Conservation (phyloP, 2,329 filamentous ascomycete genomes). For the Cadophora malorum region DNA sequence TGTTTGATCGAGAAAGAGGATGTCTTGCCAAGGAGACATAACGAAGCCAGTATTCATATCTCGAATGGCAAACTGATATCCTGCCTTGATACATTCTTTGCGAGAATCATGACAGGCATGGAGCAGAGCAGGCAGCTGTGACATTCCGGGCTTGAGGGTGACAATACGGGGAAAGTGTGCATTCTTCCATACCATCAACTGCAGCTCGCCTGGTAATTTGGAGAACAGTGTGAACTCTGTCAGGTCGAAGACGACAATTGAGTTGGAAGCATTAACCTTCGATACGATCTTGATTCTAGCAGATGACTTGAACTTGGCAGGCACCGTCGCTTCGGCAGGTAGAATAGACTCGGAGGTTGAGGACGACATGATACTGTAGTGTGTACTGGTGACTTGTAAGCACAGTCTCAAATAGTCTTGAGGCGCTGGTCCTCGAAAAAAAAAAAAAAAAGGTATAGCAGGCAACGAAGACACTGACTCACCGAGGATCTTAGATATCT, state of each 20-base stretch:
- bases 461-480: background rate
- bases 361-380: background rate
- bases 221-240: slow-evolving; percentile 16
- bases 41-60: slow-evolving; percentile 9
- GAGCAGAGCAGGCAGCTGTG: slow-evolving; percentile 8
- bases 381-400: background rate
- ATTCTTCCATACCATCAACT: slow-evolving; percentile 9
- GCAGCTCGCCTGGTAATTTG: slow-evolving; percentile 18
- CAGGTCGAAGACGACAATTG: background rate
- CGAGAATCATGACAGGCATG: slow-evolving; percentile 17
- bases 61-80: slow-evolving; percentile 6
- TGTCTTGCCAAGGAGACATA: slow-evolving; percentile 13
- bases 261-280: background rate
- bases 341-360: background rate
- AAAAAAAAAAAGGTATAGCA: background rate
- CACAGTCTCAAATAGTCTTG: background rate
- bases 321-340: background rate
- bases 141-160: slow-evolving; percentile 13
- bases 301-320: background rate
- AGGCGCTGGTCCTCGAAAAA: background rate
- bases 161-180: slow-evolving; percentile 1
- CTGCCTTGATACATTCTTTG: slow-evolving; percentile 1
- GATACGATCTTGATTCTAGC: background rate
- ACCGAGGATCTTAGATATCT: background rate
- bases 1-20: slow-evolving; percentile 19